phyloP scores from a whole-genome alignment of 148 eudicot species.

The Chenopodium formosanum region DNA sequence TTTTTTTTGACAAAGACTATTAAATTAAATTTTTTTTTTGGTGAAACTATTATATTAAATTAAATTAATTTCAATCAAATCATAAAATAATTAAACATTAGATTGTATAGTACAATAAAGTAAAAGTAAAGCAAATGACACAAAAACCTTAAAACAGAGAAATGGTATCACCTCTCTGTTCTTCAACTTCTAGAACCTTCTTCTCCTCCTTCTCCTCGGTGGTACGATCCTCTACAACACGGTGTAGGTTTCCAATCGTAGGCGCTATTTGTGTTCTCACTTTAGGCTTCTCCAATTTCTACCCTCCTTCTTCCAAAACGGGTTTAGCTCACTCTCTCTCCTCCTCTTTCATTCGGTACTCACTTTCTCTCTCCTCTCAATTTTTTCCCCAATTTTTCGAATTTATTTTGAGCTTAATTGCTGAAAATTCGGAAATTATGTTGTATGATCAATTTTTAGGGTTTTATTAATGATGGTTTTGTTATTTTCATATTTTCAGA shows the following conservation, averaged over 20 bases:
- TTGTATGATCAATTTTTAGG: not conserved
- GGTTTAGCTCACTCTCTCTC: slow-evolving; percentile 40
- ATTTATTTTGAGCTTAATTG: not conserved
- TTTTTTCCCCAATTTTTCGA: not conserved
- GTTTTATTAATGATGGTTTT: not conserved
- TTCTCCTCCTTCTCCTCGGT: slow-evolving; percentile 23
- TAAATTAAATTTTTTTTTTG: too few relatives aligned
- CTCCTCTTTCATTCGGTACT: slow-evolving; percentile 46
- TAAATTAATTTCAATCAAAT: too few relatives aligned
- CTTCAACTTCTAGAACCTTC: slow-evolving; percentile 12
- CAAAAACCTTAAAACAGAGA: too few relatives aligned
- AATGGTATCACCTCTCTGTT: slow-evolving; percentile 17
- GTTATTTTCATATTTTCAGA: slow-evolving; percentile 37
- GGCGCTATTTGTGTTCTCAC: slow-evolving; percentile 85
- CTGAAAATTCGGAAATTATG: not conserved
- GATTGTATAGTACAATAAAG: too few relatives aligned
- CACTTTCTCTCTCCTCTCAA: slow-evolving; percentile 1
- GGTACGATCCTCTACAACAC: slow-evolving; percentile 37
- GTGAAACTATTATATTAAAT: too few relatives aligned
- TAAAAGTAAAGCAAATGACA: too few relatives aligned
- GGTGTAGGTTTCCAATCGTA: slow-evolving; percentile 67
- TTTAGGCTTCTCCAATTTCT: slow-evolving; percentile 62
- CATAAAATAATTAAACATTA: too few relatives aligned
- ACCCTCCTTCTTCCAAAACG: slow-evolving; percentile 45
- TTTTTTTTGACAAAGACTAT: too few relatives aligned